Percentiles rank a stretch among this genome's conserved stretches.
Conservation (phyloP, 2,329 filamentous ascomycete genomes). For the Colletotrichum camelliae region DNA sequence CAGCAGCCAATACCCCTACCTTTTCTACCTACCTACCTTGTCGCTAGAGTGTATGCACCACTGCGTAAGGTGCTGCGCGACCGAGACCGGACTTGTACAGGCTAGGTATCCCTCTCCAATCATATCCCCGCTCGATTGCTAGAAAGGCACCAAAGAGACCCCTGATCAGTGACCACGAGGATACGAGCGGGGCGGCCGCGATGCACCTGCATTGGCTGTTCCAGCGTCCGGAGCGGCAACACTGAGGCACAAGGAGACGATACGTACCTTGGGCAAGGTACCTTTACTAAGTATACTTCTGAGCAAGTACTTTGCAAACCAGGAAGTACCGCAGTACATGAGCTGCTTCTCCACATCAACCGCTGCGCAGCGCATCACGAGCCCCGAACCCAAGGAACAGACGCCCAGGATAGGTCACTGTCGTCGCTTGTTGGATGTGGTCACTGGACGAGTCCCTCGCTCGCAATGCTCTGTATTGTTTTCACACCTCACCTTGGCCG, state of each 20-base stretch:
- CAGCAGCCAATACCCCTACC: constrained; percentile 17
- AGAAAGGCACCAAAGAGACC: constrained; percentile 1
- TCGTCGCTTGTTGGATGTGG: neutral
- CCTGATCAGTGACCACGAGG: constrained; percentile 20
- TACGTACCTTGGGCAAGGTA: neutral
- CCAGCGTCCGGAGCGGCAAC: constrained; percentile 3
- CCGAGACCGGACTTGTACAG: constrained; percentile 20
- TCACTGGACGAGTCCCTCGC: neutral
- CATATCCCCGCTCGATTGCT: neutral
- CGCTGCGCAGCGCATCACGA: constrained; percentile 19
- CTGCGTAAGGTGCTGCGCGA: neutral
- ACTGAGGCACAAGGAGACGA: neutral
- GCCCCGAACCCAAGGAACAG: constrained; percentile 9
- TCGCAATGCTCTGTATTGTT: neutral
- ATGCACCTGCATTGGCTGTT: constrained; percentile 25
- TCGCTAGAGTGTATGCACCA: neutral
- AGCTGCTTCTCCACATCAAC: constrained; percentile 5
- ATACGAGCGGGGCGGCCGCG: constrained; percentile 15
- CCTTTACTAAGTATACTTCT: neutral
- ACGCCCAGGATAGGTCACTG: neutral
- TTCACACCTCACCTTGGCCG: neutral
- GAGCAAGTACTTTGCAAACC: neutral
- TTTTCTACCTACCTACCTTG: neutral
- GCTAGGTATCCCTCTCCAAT: constrained; percentile 17
- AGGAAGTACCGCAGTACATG: neutral